phyloP scores from a whole-genome alignment of 371 early-diverging fungal species.

The Apophysomyces ossiformis region DNA sequence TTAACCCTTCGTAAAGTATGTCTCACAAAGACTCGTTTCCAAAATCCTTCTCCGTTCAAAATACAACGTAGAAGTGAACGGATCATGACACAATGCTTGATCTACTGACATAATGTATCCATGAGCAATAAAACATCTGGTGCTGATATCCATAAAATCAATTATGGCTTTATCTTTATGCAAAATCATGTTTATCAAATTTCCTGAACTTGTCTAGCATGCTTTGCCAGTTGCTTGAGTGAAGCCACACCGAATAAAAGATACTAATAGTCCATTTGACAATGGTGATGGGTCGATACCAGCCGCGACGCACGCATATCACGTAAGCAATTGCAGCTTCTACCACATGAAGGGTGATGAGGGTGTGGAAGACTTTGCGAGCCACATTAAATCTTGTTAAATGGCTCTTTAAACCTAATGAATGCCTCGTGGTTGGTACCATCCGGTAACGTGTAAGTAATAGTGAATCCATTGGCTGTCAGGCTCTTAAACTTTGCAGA shows the following conservation, averaged over 20 bases:
- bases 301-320: constrained; percentile 41
- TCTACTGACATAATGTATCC: no score
- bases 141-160: no score
- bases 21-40: no score
- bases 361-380: neutral
- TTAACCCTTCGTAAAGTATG: no score
- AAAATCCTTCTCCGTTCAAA: no score
- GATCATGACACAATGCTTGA: no score
- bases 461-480: constrained; percentile 33
- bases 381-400: neutral
- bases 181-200: neutral
- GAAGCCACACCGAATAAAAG: constrained; percentile 37
- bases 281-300: constrained; percentile 42
- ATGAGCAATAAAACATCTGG: no score
- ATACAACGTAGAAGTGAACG: no score
- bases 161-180: no score
- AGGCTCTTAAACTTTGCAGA: constrained; percentile 48
- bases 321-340: constrained; percentile 30
- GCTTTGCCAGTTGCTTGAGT: constrained; percentile 23
- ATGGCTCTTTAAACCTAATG: constrained; percentile 38
- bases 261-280: constrained; percentile 44
- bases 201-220: constrained; percentile 29
- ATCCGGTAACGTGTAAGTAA: constrained; percentile 30
- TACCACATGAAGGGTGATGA: constrained; percentile 21
- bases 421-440: constrained; percentile 26